These are phyloP conservation scores for Colletotrichum agaves DNA, from an alignment of 2,329 filamentous ascomycete species.

Conservation along the genomic window DNA sequence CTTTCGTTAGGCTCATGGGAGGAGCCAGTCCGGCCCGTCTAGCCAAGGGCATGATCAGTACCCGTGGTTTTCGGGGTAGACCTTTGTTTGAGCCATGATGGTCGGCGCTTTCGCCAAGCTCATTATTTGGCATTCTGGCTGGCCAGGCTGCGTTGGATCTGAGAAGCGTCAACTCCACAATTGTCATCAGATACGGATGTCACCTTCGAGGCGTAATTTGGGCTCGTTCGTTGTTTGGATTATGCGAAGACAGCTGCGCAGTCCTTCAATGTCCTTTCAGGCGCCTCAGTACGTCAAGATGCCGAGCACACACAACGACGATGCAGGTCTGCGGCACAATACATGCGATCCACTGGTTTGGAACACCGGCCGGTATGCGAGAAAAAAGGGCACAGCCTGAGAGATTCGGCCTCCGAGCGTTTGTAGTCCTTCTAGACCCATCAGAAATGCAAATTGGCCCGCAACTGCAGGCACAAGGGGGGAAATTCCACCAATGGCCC, in stretches of 20 bases:
- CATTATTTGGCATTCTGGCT: background rate
- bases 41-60: background rate
- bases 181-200: background rate
- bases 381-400: background rate
- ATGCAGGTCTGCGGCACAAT: conserved; percentile 13
- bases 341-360: conserved; percentile 20
- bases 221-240: background rate
- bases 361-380: conserved; percentile 3
- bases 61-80: background rate
- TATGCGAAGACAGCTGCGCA: conserved; percentile 6
- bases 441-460: conserved; percentile 22
- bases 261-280: background rate
- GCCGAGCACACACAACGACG: background rate
- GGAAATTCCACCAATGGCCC: conserved; percentile 22
- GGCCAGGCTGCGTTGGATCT: background rate
- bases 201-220: conserved; percentile 19
- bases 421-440: conserved; percentile 2
- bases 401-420: background rate
- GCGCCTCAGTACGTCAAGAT: conserved; percentile 4
- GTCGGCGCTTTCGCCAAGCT: background rate
- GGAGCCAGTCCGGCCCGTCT: background rate
- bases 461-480: conserved; percentile 29
- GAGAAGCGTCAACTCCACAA: background rate
- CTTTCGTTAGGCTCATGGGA: background rate
- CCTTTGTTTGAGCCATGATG: background rate